phyloP scores from a whole-genome alignment of 495 filamentous ascomycete genomes.

The Aspergillus nanangensis region DNA sequence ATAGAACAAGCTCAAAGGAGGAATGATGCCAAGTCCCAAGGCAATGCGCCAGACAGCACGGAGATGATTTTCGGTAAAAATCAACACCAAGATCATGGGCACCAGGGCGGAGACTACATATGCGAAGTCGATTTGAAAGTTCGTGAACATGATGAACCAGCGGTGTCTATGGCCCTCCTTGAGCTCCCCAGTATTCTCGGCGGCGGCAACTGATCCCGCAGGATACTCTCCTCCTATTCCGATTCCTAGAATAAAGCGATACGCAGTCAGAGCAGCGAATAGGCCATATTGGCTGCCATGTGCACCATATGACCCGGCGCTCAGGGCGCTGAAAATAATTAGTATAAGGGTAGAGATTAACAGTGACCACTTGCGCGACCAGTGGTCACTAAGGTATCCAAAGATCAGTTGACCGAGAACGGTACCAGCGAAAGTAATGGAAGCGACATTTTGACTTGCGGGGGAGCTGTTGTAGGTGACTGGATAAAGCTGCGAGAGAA shows the following conservation, averaged over 20 bases:
- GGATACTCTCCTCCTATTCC: slow-evolving; percentile 78
- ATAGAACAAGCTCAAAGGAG: slow-evolving; percentile 69
- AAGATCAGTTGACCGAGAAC: slow-evolving; percentile 82
- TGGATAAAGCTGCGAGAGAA: slow-evolving; percentile 59
- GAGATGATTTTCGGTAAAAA: slow-evolving; percentile 63
- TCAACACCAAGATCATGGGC: slow-evolving; percentile 66
- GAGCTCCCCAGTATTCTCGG: slow-evolving; percentile 80
- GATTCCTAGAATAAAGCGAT: slow-evolving; percentile 73
- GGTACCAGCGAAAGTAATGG: slow-evolving; percentile 85
- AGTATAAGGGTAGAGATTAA: slow-evolving; percentile 77
- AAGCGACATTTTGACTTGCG: slow-evolving; percentile 64
- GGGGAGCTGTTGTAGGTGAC: slow-evolving; percentile 57
- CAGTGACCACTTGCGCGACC: slow-evolving; percentile 77
- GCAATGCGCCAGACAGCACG: slow-evolving; percentile 71
- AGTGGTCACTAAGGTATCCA: slow-evolving; percentile 77
- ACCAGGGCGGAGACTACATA: slow-evolving; percentile 74
- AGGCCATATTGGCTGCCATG: slow-evolving; percentile 60
- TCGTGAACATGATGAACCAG: slow-evolving; percentile 94
- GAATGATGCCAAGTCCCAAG: slow-evolving; percentile 74
- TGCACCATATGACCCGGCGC: slow-evolving; percentile 68
- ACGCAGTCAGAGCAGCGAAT: slow-evolving; percentile 79
- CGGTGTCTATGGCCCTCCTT: slow-evolving; percentile 74
- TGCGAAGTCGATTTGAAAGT: slow-evolving; percentile 78
- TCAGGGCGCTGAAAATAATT: slow-evolving; percentile 77
- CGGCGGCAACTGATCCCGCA: slow-evolving; percentile 77